Percentiles rank a stretch among this genome's conserved stretches.
These are phyloP conservation scores for Hypoxylon sp. DNA, from an alignment of 2,329 filamentous ascomycete species.

Conservation along the genomic window DNA sequence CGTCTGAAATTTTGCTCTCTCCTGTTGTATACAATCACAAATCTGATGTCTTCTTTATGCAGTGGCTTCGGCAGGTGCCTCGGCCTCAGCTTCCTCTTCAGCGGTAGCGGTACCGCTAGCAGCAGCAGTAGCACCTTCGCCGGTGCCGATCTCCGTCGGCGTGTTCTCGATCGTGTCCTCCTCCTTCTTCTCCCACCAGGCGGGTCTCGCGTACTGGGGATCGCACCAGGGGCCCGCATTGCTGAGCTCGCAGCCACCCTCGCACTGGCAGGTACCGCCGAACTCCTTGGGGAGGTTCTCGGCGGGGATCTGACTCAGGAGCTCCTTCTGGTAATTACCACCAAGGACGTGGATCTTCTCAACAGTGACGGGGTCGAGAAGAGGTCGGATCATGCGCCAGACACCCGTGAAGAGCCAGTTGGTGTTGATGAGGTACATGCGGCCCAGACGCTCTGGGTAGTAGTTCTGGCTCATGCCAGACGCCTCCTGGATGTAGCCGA, in stretches of 20 bases:
- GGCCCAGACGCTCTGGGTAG: slow-evolving; percentile 96
- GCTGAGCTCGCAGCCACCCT: slow-evolving; percentile 85
- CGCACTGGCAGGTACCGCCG: slow-evolving; percentile 85
- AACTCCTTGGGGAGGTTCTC: slow-evolving; percentile 92
- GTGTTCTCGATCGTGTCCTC: slow-evolving; percentile 51
- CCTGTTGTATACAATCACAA: slow-evolving; percentile 30
- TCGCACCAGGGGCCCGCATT: slow-evolving; percentile 93
- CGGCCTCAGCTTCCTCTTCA: slow-evolving; percentile 42
- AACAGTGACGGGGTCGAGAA: slow-evolving; percentile 96
- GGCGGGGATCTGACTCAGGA: slow-evolving; percentile 84
- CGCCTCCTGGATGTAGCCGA: slow-evolving; percentile 86
- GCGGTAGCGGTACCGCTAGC: slow-evolving; percentile 51
- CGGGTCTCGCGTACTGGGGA: slow-evolving; percentile 72
- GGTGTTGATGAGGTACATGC: slow-evolving; percentile 97
- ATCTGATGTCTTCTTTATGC: slow-evolving; percentile 26
- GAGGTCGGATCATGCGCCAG: slow-evolving; percentile 89
- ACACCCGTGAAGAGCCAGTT: slow-evolving; percentile 93
- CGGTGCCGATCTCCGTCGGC: slow-evolving; percentile 50
- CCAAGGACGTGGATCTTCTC: slow-evolving; percentile 95
- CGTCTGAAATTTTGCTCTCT: slow-evolving; percentile 19
- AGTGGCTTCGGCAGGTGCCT: slow-evolving; percentile 50
- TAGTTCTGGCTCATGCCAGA: slow-evolving; percentile 97
- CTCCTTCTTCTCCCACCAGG: slow-evolving; percentile 70
- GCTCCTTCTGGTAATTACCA: slow-evolving; percentile 82
- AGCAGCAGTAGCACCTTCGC: slow-evolving; percentile 50